Evolutionary conservation across 495 filamentous ascomycete genomes (phyloP), one percentile per base, ranked within the genome.

Genomic region (Trichoderma virens): DNA sequence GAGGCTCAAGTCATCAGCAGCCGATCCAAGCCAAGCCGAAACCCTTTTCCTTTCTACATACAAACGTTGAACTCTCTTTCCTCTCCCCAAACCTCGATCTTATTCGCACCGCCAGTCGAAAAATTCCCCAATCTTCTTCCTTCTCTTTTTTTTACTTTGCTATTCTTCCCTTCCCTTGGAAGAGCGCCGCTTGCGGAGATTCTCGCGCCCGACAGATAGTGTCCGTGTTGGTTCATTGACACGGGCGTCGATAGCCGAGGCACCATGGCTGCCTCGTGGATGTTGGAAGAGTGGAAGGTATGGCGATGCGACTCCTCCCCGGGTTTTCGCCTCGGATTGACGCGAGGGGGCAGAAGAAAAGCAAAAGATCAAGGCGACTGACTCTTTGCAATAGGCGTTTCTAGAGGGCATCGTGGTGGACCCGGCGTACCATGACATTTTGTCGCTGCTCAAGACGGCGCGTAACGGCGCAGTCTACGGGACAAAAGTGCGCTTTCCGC

Each of bases 391-490:
- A 23, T 68, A 81, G 74, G 75, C 74, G 39, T 72, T 73, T 72
- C 73, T 88, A 65, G 88, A 95, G 73, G 78, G 81, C 62, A 79
- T 93, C 59, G 76, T 96, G 65, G 86, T 93, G 41, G 85, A 98
- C 74, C 91, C 93, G 3, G 78, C 85, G 66, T 88, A 96, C 75
- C 88, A 91, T 64, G 90, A 91, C 68, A 70, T 91, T 62, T 84
- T 99, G 31, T 82, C 89, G 30, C 80, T 99, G 67, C 65, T 93
- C 70, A 99, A 99, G 80, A 90, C 83, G 66, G 86, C 92, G 60
- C 92, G 94, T 75, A 99, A 98, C 88, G 94, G 94, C 74, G 86
- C 92, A 67, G 91, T 97, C 65, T 99, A 98, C 78, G 94, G 94
- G 31, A 86, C 92, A 69, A 99, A 98, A 85, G 91, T 99, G 74